A percentile compares a stretch with the other conserved stretches of the same genome.
Evolutionary conservation across 352 stramenopile species (phyloP).

Genomic region (Pythium vanterpoolii): DNA sequence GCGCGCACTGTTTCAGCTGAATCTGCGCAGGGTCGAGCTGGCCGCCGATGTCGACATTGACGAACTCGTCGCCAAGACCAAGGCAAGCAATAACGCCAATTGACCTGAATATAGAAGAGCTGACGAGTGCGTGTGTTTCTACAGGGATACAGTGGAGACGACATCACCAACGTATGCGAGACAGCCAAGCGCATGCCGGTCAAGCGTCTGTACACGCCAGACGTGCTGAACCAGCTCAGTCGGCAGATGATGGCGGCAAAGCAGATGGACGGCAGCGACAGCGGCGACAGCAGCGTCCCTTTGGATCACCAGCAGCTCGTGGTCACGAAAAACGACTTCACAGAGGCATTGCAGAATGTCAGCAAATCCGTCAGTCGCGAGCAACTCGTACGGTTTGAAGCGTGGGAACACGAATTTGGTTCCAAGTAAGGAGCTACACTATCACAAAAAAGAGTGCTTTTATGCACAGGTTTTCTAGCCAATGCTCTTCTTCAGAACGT

Average conservation of each 20-base stretch:
- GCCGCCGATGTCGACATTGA: slow-evolving; percentile 75
- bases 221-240: slow-evolving; percentile 46
- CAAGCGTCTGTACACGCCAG: slow-evolving; percentile 40
- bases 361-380: slow-evolving; percentile 78
- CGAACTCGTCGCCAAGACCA: slow-evolving; percentile 58
- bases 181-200: slow-evolving; percentile 50
- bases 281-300: slow-evolving; percentile 30
- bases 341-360: slow-evolving; percentile 67
- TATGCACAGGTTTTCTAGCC: no score
- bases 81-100: background rate
- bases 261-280: slow-evolving; percentile 6
- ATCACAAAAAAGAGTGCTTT: background rate
- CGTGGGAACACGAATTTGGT: slow-evolving; percentile 80
- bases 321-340: slow-evolving; percentile 53
- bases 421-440: slow-evolving; percentile 52
- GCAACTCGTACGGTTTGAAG: slow-evolving; percentile 66
- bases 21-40: slow-evolving; percentile 73
- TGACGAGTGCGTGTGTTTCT: slow-evolving; percentile 22
- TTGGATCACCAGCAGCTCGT: slow-evolving; percentile 54
- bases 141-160: slow-evolving; percentile 47
- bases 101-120: slow-evolving; percentile 53
- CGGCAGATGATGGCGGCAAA: slow-evolving; percentile 37
- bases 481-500: slow-evolving; percentile 40
- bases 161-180: slow-evolving; percentile 43
- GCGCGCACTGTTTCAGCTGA: slow-evolving; percentile 71